Base-by-base conservation (phyloP, 1,139 yeast species). In the Kodamaea derodonti region DNA sequence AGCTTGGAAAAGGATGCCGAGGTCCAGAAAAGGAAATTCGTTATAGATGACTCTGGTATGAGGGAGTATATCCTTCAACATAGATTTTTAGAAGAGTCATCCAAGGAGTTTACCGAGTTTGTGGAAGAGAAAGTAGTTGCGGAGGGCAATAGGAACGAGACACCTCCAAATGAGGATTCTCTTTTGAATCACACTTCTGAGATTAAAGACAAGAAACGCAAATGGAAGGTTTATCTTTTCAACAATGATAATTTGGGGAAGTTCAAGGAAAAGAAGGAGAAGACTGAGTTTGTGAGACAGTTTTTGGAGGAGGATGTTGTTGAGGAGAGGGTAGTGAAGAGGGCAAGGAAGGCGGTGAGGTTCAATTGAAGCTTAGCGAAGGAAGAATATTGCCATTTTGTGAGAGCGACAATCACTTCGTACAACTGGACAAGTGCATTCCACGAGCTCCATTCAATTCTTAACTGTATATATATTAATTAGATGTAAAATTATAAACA, bases 11-110 rank as follows among this genome's bases (percentile, higher is more conserved):
- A 9, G 6, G 22, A 18, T 39, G 51, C 10, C 40, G 40, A 13
- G 48, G 46, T 5, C 47, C 43, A 16, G 41, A 40, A 1, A 41
- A 39, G 5, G n/a, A 52, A 48, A 8, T 65, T 60, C 36, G 72
- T 72, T 9, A 73, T 74, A 32, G 84, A 79, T 47, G 80, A 79
- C 57, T 48, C 57, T 1, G 78, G 75, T 6, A 78, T 79, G 66
- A 78, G 73, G 43, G 65, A 75, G n/a, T 78, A 65, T 40, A 68
- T 79, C 13, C 57, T 75, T 41, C 56, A 59, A 38, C 78, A 76
- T 44, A 54, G 65, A 20, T 78, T 78, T 45, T 49, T 78, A 33
- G 52, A 55, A 4, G 58, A 47, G 11, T 16, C 39, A 7, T 61
- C 58, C 22, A 26, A 24, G 1, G 74, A 69, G 40, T 69, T 52